Percentiles rank a stretch among this genome's conserved stretches.
Conservation (phyloP, 1,284 basidiomycete genomes). For the Cutaneotrichosporon cavernicola region DNA sequence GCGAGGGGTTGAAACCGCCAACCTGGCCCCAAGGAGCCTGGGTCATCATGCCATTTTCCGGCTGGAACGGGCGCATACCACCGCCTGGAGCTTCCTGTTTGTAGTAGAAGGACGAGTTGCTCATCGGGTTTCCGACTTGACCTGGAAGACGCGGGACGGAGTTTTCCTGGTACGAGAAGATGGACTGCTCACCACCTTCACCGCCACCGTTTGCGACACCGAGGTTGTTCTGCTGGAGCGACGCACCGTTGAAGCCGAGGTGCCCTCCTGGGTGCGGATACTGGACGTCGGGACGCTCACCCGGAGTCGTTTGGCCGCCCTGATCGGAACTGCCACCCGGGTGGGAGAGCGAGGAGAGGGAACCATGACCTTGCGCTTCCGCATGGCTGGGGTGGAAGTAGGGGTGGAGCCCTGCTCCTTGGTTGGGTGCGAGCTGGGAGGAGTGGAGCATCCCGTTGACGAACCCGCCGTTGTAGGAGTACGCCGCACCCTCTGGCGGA, state of each 20-base stretch:
- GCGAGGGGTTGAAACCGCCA: constrained; percentile 34
- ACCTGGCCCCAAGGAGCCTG: constrained; percentile 22
- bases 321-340: constrained; percentile 6
- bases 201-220: constrained; percentile 2
- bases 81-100: constrained; percentile 17
- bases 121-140: constrained; percentile 20
- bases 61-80: constrained; percentile 15
- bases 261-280: constrained; percentile 9
- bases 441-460: constrained; percentile 25
- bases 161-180: constrained; percentile 25
- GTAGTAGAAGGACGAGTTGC: constrained; percentile 21
- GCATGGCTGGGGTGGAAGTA: constrained; percentile 23
- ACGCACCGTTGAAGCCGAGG: constrained; percentile 11
- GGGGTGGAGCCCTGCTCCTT: constrained; percentile 14
- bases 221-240: constrained; percentile 16
- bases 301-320: constrained; percentile 7
- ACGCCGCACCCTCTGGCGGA: constrained; percentile 45
- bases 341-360: constrained; percentile 8
- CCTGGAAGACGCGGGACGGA: constrained; percentile 21
- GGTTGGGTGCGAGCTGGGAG: constrained; percentile 18
- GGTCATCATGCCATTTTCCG: constrained; percentile 14
- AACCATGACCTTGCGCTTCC: constrained; percentile 14
- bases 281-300: constrained; percentile 13
- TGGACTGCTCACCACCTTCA: constrained; percentile 16
- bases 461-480: constrained; percentile 37